Base-by-base conservation (phyloP, 768 basidiomycete genomes). In the Lentinula lateritia region DNA sequence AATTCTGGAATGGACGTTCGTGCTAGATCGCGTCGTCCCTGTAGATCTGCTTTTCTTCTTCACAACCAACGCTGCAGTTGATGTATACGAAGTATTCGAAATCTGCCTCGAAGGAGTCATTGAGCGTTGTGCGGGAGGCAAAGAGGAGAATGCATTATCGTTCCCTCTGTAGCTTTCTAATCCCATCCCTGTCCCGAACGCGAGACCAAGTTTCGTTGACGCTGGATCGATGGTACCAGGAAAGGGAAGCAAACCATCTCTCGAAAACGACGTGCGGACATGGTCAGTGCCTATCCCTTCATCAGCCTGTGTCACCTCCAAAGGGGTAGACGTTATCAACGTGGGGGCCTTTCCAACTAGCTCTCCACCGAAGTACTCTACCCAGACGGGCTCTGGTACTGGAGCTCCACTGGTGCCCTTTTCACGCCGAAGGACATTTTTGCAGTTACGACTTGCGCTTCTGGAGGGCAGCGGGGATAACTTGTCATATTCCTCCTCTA, bases 361-460 rank as follows among this genome's bases (percentile, higher is more conserved):
- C 50, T 60, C 59, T 18, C 59, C 59, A 3, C 59, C 59, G 6
- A 35, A 38, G 39, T 60, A 60, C 36, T 60, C 50, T 41, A 60
- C 50, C 48, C 59, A 60, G 34, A 34, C 59, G 5, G 36, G 41
- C 39, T 60, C 50, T 41, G 6, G 39, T 32, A 56, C 15, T 5
- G 36, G 38, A n/a, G n/a, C n/a, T 12, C 3, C 28, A 38, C 43
- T 23, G 16, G 38, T 57, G 36, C 35, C 13, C 2, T 55, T 20
- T n/a, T 28, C 57, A 16, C n/a, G 9, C 13, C 32, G 38, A 39
- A 28, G 6, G 3, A 15, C 38, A 7, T 23, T 39, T 35, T 60
- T 52, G 12, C 50, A 34, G 9, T 28, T 46, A 12, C 46, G 58
- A 16, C 43, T 59, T n/a, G 43, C 12, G 28, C 7, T 48, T 32